These are phyloP conservation scores for Deuterostichococcus epilithicus DNA, from an alignment of 139 green algal species.

Conservation along the genomic window DNA sequence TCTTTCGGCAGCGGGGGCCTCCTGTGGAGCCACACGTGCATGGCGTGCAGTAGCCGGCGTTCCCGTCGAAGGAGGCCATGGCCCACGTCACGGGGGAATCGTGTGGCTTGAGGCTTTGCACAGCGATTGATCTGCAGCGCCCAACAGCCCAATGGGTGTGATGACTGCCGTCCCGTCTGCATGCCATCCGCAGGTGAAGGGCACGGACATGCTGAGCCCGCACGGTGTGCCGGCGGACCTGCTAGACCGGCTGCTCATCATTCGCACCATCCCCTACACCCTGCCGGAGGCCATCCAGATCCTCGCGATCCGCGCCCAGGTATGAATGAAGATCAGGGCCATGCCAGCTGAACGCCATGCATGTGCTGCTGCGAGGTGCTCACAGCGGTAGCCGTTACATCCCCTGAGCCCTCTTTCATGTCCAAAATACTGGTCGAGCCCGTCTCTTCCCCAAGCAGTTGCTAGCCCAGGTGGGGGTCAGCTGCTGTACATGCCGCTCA, in stretches of 20 bases:
- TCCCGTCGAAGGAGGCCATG: no score
- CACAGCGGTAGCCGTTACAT: no score
- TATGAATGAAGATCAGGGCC: no score
- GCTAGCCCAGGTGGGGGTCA: not conserved
- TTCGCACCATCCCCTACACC: constrained; percentile 95
- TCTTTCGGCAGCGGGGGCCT: no score
- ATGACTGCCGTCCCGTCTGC: no score
- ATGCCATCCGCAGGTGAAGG: constrained; percentile 74
- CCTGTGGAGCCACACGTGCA: no score
- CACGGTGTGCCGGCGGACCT: constrained; percentile 97
- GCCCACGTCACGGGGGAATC: not conserved
- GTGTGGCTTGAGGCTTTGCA: not conserved
- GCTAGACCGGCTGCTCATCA: constrained; percentile 97
- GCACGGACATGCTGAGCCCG: constrained; percentile 82
- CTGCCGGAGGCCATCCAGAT: constrained; percentile 87
- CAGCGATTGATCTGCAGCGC: no score
- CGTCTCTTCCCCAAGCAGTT: no score
- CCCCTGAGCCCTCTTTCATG: no score
- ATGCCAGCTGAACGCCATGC: not conserved
- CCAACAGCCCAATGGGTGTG: not conserved
- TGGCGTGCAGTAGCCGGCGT: no score
- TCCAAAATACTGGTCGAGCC: not conserved
- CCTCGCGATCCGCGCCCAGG: constrained; percentile 83
- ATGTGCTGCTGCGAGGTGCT: no score
- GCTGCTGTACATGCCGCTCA: constrained; percentile 4